These are phyloP conservation scores for Microdochium trichocladiopsis DNA, from an alignment of 2,329 filamentous ascomycete genomes.

Conservation along the genomic window DNA sequence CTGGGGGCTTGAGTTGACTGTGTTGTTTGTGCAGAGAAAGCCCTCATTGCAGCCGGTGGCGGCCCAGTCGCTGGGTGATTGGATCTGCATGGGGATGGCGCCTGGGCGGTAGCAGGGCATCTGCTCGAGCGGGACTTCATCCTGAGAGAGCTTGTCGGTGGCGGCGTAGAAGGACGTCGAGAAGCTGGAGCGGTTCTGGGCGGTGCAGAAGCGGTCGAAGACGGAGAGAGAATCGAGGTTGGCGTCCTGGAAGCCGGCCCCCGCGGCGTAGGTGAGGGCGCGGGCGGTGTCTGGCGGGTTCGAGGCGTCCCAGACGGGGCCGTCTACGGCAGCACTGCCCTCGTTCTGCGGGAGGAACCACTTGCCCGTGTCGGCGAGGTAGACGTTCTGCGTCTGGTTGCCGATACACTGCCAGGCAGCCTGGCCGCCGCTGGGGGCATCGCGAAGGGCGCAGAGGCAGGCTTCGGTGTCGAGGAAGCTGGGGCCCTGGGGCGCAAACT, in stretches of 20 bases:
- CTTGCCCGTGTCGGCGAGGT: conserved; percentile 27
- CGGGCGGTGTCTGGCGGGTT: conserved; percentile 23
- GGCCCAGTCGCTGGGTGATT: conserved; percentile 26
- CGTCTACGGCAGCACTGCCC: conserved; percentile 8
- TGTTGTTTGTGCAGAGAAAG: conserved; percentile 37
- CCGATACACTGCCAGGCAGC: conserved; percentile 36
- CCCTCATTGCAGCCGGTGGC: conserved; percentile 28
- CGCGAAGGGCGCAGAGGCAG: not conserved
- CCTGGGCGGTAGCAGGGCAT: conserved; percentile 30
- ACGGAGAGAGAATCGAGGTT: conserved; percentile 17
- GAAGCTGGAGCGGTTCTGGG: conserved; percentile 29
- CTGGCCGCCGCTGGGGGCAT: conserved; percentile 2
- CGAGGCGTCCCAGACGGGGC: conserved; percentile 26
- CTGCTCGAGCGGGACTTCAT: conserved; percentile 25
- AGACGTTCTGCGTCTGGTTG: conserved; percentile 31
- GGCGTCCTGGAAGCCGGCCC: conserved; percentile 15
- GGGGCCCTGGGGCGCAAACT: not conserved
- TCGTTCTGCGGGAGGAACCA: conserved; percentile 29
- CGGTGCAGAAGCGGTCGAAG: conserved; percentile 33
- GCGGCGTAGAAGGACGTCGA: conserved; percentile 32
- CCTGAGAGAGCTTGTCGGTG: conserved; percentile 10
- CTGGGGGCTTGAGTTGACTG: conserved; percentile 36
- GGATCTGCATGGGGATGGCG: conserved; percentile 31
- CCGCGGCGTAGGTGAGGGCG: conserved; percentile 19
- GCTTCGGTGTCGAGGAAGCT: conserved; percentile 1